phyloP scores from a whole-genome alignment of 208 protist genomes.

The Acanthamoeba comandoni region DNA sequence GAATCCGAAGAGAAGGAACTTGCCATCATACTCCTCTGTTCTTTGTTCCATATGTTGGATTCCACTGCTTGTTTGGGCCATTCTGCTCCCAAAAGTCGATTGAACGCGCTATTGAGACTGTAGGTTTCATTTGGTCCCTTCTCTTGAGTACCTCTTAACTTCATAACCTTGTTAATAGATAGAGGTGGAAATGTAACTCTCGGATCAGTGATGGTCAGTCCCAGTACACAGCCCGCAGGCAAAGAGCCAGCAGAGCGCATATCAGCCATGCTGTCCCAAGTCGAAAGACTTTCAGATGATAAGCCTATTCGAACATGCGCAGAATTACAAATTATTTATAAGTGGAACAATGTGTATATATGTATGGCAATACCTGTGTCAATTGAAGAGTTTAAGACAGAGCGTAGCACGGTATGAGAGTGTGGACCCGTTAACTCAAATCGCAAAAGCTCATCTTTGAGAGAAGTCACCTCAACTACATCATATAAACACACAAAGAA shows the following conservation, averaged over 20 bases:
- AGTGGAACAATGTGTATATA: no score
- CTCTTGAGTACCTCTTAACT: no score
- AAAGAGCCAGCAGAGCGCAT: conserved; percentile 75
- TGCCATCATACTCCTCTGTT: not conserved
- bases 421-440: conserved; percentile 81
- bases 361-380: no score
- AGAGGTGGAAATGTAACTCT: conserved; percentile 59
- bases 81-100: not conserved
- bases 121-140: conserved; percentile 1
- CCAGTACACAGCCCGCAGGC: conserved; percentile 70
- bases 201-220: conserved; percentile 72
- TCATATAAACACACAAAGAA: not conserved
- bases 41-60: conserved; percentile 5
- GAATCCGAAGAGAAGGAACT: conserved; percentile 36
- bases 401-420: conserved; percentile 68
- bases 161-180: conserved; percentile 41
- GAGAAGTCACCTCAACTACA: conserved; percentile 35
- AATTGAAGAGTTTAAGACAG: conserved; percentile 65
- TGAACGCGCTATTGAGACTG: no score
- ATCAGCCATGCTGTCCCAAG: no score
- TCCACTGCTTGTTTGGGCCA: not conserved
- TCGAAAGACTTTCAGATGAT: no score
- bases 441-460: conserved; percentile 75
- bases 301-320: no score
- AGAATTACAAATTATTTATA: no score